phyloP scores from a whole-genome alignment of 345 rosid genomes.

The Noccaea caerulescens region DNA sequence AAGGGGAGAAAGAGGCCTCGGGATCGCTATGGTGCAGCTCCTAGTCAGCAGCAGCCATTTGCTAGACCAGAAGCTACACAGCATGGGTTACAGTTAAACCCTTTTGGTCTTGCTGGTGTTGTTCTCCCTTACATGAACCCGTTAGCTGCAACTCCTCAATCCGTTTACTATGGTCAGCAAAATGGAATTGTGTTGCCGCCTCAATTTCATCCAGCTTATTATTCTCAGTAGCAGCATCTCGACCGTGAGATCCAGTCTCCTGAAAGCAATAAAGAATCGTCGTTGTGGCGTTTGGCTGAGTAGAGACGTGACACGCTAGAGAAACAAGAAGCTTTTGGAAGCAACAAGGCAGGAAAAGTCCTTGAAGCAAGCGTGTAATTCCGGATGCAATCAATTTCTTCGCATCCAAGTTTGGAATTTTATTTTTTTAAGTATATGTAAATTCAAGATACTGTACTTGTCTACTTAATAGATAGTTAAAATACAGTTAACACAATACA shows the following conservation, averaged over 20 bases:
- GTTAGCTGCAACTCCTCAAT: slow-evolving; percentile 45
- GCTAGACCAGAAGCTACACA: slow-evolving; percentile 46
- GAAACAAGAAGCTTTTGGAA: not conserved
- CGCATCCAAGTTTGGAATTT: no score
- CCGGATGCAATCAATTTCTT: no score
- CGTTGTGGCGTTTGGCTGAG: not conserved
- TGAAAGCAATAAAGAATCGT: slow-evolving; percentile 22
- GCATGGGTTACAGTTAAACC: slow-evolving; percentile 43
- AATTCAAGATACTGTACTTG: no score
- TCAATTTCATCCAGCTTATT: slow-evolving; percentile 56
- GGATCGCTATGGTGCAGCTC: slow-evolving; percentile 2
- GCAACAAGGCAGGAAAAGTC: no score
- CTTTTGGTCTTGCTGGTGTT: slow-evolving; percentile 45
- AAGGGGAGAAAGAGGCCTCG: slow-evolving; percentile 31
- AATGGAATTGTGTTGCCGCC: slow-evolving; percentile 53
- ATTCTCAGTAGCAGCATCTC: slow-evolving; percentile 55
- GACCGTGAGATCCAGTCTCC: slow-evolving; percentile 45
- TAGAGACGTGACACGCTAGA: not conserved
- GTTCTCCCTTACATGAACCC: slow-evolving; percentile 48
- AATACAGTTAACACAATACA: slow-evolving; percentile 17
- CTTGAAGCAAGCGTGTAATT: no score
- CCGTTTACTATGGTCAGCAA: slow-evolving; percentile 52
- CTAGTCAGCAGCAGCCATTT: slow-evolving; percentile 33
- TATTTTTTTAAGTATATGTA: no score
- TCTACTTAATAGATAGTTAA: not conserved